A percentile compares a stretch with the other conserved stretches of the same genome.
phyloP scores from a whole-genome alignment of 2,329 filamentous ascomycete species.

The Trichoderma sp. region DNA sequence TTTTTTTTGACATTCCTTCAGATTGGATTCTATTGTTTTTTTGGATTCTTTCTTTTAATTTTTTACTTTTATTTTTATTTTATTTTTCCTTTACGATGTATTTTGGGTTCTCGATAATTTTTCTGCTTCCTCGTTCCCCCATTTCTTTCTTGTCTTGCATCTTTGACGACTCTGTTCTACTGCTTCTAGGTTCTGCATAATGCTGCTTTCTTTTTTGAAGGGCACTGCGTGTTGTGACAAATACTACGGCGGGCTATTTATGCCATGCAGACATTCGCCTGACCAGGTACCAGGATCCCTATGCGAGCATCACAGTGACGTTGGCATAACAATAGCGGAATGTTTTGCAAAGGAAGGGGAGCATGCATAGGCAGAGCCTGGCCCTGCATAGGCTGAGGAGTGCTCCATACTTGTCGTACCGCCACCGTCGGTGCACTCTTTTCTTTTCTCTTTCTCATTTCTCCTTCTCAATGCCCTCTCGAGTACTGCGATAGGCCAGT shows the following conservation, averaged over 20 bases:
- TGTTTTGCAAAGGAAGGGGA: neutral
- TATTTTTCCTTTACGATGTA: neutral
- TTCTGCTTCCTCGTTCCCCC: neutral
- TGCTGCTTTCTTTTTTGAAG: neutral
- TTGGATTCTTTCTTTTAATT: constrained; percentile 8
- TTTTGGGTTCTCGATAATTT: neutral
- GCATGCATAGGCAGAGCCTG: constrained; percentile 4
- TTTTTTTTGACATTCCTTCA: neutral
- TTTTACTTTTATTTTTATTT: neutral
- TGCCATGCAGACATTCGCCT: neutral
- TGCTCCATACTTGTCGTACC: neutral
- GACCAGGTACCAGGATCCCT: constrained; percentile 5
- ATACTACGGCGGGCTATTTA: neutral
- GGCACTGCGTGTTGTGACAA: neutral
- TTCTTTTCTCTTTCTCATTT: neutral
- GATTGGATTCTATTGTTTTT: neutral
- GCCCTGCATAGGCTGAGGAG: constrained; percentile 11
- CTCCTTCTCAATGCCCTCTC: neutral
- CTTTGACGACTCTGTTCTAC: neutral
- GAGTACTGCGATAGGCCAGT: neutral
- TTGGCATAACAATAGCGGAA: neutral
- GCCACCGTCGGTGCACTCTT: neutral
- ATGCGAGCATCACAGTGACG: neutral
- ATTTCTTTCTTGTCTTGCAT: neutral
- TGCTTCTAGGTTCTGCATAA: neutral